phyloP scores from a whole-genome alignment of 1,284 basidiomycete genomes.

The Papiliotrema fonsecae region DNA sequence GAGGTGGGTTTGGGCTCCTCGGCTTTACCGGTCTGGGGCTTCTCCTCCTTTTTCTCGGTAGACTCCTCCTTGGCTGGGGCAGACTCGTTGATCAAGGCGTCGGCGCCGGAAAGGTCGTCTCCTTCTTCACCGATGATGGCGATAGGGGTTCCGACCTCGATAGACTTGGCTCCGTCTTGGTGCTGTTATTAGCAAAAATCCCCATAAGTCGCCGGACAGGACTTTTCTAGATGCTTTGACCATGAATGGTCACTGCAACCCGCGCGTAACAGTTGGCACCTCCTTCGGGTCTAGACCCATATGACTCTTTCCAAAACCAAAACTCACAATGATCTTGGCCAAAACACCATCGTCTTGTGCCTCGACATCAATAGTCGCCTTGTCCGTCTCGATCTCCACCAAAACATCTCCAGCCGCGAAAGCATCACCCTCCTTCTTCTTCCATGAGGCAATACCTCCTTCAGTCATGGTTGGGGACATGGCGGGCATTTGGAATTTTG shows the following conservation, averaged over 20 bases:
- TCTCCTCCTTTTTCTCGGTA: constrained; percentile 16
- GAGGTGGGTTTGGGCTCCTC: constrained; percentile 41
- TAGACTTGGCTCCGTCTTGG: constrained; percentile 76
- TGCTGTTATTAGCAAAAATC: constrained; percentile 56
- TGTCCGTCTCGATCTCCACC: constrained; percentile 88
- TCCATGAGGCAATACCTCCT: constrained; percentile 96
- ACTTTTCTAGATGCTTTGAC: no score
- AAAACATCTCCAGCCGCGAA: constrained; percentile 85
- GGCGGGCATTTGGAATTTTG: constrained; percentile 94
- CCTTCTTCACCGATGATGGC: constrained; percentile 90
- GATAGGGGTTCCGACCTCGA: constrained; percentile 79
- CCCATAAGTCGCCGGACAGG: no score
- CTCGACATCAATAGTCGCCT: constrained; percentile 98
- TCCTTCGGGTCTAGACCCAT: no score
- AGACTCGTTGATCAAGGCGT: constrained; percentile 59
- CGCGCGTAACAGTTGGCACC: no score
- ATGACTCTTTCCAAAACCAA: no score
- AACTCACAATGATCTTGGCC: constrained; percentile 71
- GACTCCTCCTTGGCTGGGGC: constrained; percentile 29
- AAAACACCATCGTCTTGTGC: constrained; percentile 94
- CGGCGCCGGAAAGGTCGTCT: constrained; percentile 81
- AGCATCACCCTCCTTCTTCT: constrained; percentile 89
- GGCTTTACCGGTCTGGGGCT: constrained; percentile 19
- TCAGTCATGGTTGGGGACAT: constrained; percentile 99
- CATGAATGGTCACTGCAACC: no score